Evolutionary conservation across 352 stramenopile genomes (phyloP).

Genomic region (Phytophthora pisi): DNA sequence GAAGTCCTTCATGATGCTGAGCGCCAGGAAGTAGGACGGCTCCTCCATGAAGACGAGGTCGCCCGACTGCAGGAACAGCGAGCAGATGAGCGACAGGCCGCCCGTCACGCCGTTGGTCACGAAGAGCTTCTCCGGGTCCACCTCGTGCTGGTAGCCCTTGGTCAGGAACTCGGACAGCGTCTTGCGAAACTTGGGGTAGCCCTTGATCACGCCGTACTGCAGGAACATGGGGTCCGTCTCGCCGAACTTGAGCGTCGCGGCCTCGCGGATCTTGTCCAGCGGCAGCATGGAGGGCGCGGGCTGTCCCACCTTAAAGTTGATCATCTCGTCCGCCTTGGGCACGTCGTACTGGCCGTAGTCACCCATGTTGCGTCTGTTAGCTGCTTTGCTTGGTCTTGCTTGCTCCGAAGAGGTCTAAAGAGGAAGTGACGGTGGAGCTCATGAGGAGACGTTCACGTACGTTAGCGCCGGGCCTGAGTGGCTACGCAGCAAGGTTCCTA

Average conservation of each 20-base stretch:
- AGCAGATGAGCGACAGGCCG: conserved; percentile 91
- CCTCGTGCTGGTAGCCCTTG: conserved; percentile 74
- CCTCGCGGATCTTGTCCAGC: conserved; percentile 86
- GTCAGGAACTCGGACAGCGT: conserved; percentile 79
- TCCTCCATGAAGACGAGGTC: conserved; percentile 95
- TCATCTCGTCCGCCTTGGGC: conserved; percentile 77
- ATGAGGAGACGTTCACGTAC: conserved; percentile 14
- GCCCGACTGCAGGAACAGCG: conserved; percentile 82
- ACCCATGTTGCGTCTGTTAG: conserved; percentile 50
- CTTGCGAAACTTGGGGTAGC: conserved; percentile 87
- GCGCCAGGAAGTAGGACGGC: conserved; percentile 94
- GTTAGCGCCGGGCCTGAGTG: conserved; percentile 18
- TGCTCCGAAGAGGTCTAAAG: conserved; percentile 13
- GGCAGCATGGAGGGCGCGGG: conserved; percentile 82
- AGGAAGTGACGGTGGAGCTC: conserved; percentile 17
- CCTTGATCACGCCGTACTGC: conserved; percentile 90
- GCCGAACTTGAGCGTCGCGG: conserved; percentile 78
- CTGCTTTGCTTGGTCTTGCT: conserved; percentile 2
- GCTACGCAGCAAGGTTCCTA: conserved; percentile 15
- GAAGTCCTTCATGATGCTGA: conserved; percentile 95
- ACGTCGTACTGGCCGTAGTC: conserved; percentile 89
- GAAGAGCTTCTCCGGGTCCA: conserved; percentile 89
- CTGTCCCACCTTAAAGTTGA: conserved; percentile 93
- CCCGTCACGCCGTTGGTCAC: conserved; percentile 94
- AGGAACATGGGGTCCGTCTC: conserved; percentile 89